Percentiles rank a stretch among this genome's conserved stretches.
Conservation (phyloP, 352 stramenopile genomes). For the Blastocystis sp. region DNA sequence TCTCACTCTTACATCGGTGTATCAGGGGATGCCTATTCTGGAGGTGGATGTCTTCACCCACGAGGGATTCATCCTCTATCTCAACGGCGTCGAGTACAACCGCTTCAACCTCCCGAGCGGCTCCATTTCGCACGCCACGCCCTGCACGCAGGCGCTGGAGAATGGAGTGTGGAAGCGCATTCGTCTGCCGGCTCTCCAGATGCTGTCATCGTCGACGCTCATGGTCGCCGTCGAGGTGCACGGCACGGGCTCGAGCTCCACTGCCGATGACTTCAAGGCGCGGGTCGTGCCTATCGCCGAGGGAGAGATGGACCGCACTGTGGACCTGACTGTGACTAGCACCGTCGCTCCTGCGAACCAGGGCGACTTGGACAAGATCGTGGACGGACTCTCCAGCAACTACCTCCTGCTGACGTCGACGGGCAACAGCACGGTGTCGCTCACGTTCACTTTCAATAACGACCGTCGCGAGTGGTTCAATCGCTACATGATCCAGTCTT, state of each 20-base stretch:
- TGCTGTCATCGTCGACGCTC: background rate
- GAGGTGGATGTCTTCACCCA: constrained; percentile 20
- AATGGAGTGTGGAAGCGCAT: background rate
- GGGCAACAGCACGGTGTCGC: background rate
- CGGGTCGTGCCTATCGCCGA: background rate
- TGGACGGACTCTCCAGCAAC: constrained; percentile 3
- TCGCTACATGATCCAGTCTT: constrained; percentile 44
- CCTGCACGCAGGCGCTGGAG: background rate
- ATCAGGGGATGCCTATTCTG: background rate
- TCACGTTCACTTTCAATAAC: constrained; percentile 28
- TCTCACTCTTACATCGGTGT: background rate
- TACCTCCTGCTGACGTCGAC: background rate
- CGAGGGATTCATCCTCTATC: constrained; percentile 52
- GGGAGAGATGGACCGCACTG: background rate
- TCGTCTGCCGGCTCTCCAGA: background rate
- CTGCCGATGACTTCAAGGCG: constrained; percentile 28
- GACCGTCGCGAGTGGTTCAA: constrained; percentile 50
- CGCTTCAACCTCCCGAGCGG: constrained; percentile 38
- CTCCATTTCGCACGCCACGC: background rate
- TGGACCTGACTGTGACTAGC: constrained; percentile 1
- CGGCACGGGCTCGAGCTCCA: background rate
- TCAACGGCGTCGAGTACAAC: constrained; percentile 50
- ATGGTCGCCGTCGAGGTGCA: constrained; percentile 43
- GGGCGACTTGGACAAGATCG: background rate
- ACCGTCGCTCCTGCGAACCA: background rate